Conservation (phyloP, 1,284 basidiomycete species). For the Wallemia hederae region DNA sequence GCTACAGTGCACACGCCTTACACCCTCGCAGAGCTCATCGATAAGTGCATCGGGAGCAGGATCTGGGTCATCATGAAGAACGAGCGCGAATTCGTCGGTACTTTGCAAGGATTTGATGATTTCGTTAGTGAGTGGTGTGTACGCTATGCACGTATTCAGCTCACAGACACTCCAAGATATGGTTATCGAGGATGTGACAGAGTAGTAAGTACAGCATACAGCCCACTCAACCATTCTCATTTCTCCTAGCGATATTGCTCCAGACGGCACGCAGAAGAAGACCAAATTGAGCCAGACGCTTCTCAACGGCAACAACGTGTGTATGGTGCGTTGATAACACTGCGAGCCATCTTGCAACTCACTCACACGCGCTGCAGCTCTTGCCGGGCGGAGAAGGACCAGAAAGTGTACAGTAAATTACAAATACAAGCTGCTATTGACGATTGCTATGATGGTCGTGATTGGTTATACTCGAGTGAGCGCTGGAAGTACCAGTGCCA, state of each 20-base stretch:
- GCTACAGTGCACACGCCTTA: neutral
- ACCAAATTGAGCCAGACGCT: conserved; percentile 69
- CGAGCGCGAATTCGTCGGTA: conserved; percentile 87
- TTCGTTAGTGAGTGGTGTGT: conserved; percentile 67
- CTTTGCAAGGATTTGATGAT: conserved; percentile 83
- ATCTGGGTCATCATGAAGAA: conserved; percentile 95
- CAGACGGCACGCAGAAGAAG: conserved; percentile 40
- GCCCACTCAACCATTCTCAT: neutral
- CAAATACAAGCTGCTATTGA: neutral
- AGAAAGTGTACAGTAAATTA: conserved; percentile 12
- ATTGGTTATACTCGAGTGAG: no score
- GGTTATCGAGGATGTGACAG: conserved; percentile 89
- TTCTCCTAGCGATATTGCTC: conserved; percentile 40
- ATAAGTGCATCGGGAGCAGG: conserved; percentile 71
- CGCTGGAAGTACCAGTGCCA: no score
- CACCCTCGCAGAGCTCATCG: conserved; percentile 41
- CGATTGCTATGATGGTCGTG: no score
- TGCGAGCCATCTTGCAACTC: conserved; percentile 1
- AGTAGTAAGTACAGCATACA: conserved; percentile 34
- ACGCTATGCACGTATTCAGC: neutral
- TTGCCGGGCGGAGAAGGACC: conserved; percentile 51
- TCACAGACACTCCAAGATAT: conserved; percentile 38
- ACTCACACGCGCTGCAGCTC: conserved; percentile 20
- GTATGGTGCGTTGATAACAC: conserved; percentile 36
- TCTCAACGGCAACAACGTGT: conserved; percentile 91